Percentiles rank a stretch among this genome's conserved stretches.
Conservation (phyloP, 176 grass and related monocot genomes). For the Elaeis guineensis region DNA sequence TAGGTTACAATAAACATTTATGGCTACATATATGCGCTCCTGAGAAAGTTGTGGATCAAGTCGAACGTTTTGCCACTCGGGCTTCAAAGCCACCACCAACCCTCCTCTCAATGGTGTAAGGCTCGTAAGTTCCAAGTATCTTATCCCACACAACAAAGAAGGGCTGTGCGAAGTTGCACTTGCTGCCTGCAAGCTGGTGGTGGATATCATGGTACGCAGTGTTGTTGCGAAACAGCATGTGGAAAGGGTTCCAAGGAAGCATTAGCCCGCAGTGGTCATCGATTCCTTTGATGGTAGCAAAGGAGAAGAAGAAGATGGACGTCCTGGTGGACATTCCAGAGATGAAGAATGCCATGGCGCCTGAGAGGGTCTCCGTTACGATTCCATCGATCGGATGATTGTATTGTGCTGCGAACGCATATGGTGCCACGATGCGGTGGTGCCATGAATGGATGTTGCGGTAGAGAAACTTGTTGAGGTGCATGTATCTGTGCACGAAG, state of each 20-base stretch:
- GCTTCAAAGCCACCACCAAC: conserved; percentile 26
- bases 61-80: not conserved
- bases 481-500: conserved; percentile 47
- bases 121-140: conserved; percentile 31
- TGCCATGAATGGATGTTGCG: conserved; percentile 59
- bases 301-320: conserved; percentile 29
- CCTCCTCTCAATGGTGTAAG: conserved; percentile 11
- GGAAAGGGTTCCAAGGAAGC: conserved; percentile 48
- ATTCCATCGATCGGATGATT: conserved; percentile 49
- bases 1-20: too few species aligned
- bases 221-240: conserved; percentile 36
- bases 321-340: conserved; percentile 22
- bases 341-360: conserved; percentile 30
- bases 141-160: conserved; percentile 57
- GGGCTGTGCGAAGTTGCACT: conserved; percentile 41
- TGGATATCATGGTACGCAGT: conserved; percentile 54
- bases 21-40: too few species aligned
- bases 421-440: conserved; percentile 46
- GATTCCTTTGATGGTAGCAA: conserved; percentile 50
- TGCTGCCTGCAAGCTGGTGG: conserved; percentile 44
- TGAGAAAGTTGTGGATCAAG: too few species aligned
- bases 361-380: conserved; percentile 45
- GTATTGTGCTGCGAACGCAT: conserved; percentile 68
- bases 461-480: conserved; percentile 41
- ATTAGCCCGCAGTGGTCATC: conserved; percentile 58